phyloP scores from a whole-genome alignment of 2,329 filamentous ascomycete genomes.

The Phialocephala sp. region DNA sequence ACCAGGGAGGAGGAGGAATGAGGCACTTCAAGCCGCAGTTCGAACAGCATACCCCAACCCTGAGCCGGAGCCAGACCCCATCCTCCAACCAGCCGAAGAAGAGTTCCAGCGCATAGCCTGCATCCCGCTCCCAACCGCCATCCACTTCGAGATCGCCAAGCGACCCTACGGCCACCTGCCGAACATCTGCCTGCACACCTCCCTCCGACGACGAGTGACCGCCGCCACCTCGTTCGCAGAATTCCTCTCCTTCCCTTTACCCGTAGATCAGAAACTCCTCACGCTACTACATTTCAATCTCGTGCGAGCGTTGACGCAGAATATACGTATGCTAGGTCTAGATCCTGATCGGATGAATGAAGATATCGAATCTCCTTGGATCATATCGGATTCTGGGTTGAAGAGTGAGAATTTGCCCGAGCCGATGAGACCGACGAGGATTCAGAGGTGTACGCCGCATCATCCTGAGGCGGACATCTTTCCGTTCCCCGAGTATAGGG shows the following conservation, averaged over 20 bases:
- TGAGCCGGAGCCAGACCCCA: neutral
- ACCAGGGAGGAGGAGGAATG: neutral
- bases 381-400: no score
- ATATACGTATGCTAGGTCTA: slow-evolving; percentile 41
- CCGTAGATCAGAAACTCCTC: slow-evolving; percentile 40
- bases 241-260: slow-evolving; percentile 21
- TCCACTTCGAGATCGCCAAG: neutral
- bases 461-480: slow-evolving; percentile 49
- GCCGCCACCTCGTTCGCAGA: slow-evolving; percentile 18
- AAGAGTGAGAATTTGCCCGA: slow-evolving; percentile 22
- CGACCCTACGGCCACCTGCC: slow-evolving; percentile 4
- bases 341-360: slow-evolving; percentile 26
- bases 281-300: slow-evolving; percentile 48
- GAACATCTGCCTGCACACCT: slow-evolving; percentile 15
- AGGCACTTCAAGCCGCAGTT: neutral
- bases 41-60: neutral
- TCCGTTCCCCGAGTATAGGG: slow-evolving; percentile 46
- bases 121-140: neutral
- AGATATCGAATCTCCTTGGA: slow-evolving; percentile 32
- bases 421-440: slow-evolving; percentile 45
- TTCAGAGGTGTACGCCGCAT: slow-evolving; percentile 47
- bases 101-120: neutral
- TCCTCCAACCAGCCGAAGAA: neutral
- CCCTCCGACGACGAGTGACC: slow-evolving; percentile 7
- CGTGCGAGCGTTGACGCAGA: slow-evolving; percentile 44